phyloP scores from a whole-genome alignment of 1,284 basidiomycete genomes.

The Rhodotorula glutinis region DNA sequence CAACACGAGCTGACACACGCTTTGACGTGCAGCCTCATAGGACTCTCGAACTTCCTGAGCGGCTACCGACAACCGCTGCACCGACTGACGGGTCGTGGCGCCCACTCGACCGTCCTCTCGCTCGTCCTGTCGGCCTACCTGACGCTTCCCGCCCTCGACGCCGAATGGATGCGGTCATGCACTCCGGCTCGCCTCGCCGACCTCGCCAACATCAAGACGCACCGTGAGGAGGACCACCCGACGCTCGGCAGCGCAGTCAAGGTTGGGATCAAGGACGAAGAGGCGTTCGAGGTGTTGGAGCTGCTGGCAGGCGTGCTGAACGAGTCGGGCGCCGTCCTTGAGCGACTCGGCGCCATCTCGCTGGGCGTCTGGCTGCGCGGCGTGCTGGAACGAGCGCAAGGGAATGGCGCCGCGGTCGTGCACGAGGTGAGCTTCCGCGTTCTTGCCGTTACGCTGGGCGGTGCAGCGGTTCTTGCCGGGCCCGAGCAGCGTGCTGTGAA shows the following conservation, averaged over 20 bases:
- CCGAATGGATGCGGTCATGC: constrained; percentile 62
- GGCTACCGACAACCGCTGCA: constrained; percentile 72
- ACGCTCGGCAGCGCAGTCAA: constrained; percentile 59
- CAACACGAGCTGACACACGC: background rate
- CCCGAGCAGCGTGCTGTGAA: too few relatives aligned
- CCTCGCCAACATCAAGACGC: constrained; percentile 57
- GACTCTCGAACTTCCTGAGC: constrained; percentile 73
- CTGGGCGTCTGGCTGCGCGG: constrained; percentile 70
- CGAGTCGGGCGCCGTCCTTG: constrained; percentile 67
- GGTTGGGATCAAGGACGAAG: constrained; percentile 71
- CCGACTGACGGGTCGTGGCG: constrained; percentile 64
- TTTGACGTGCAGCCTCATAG: constrained; percentile 50
- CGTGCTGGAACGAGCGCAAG: constrained; percentile 59
- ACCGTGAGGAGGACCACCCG: constrained; percentile 65
- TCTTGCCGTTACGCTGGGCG: too few relatives aligned
- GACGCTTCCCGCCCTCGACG: constrained; percentile 53
- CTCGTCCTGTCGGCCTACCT: constrained; percentile 69
- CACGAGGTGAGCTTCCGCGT: constrained; percentile 42
- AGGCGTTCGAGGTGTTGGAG: constrained; percentile 66
- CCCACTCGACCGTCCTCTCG: constrained; percentile 72
- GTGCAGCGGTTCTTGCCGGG: too few relatives aligned
- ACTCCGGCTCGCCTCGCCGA: constrained; percentile 62
- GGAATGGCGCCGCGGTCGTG: constrained; percentile 44
- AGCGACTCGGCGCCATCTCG: constrained; percentile 61
- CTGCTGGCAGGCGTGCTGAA: constrained; percentile 63